A percentile compares a stretch with the other conserved stretches of the same genome.
phyloP scores from a whole-genome alignment of 139 green algal species.

The Raphidocelis subcapitata region DNA sequence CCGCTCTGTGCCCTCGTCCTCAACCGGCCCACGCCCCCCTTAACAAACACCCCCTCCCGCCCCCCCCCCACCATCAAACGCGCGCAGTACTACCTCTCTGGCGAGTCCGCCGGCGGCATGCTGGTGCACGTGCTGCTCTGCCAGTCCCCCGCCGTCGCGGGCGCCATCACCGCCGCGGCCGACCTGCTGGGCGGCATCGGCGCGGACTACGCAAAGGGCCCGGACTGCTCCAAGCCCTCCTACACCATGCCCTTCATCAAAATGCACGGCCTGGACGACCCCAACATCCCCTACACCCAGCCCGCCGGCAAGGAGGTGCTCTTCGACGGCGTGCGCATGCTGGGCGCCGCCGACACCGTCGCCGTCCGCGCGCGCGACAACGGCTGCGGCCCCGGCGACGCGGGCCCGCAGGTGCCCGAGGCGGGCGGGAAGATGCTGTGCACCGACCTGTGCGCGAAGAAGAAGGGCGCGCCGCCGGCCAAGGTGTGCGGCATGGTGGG shows the following conservation, averaged over 20 bases:
- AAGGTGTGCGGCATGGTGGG: not conserved
- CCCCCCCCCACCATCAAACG: no score
- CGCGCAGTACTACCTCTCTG: constrained; percentile 10
- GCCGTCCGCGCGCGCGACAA: not conserved
- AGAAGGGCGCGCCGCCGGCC: not conserved
- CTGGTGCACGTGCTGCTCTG: constrained; percentile 23
- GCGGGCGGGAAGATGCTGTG: not conserved
- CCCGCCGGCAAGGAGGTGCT: constrained; percentile 16
- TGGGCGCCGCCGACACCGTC: constrained; percentile 2
- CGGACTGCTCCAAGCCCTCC: not conserved
- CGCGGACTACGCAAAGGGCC: not conserved
- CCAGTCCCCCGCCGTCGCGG: not conserved
- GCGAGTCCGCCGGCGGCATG: constrained; percentile 22
- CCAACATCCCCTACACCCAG: constrained; percentile 9
- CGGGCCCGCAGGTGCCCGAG: not conserved
- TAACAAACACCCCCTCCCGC: no score
- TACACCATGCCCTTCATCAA: constrained; percentile 6
- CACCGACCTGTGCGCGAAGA: constrained; percentile 3
- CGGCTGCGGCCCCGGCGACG: not conserved
- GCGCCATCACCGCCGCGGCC: constrained; percentile 10
- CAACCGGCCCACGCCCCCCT: no score
- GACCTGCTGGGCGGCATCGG: constrained; percentile 20
- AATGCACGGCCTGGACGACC: constrained; percentile 13
- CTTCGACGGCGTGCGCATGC: constrained; percentile 18
- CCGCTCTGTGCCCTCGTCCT: no score